Percentiles rank a stretch among this genome's conserved stretches.
These are phyloP conservation scores for Linaria vulgaris DNA, from an alignment of 257 asterid genomes.

Conservation along the genomic window DNA sequence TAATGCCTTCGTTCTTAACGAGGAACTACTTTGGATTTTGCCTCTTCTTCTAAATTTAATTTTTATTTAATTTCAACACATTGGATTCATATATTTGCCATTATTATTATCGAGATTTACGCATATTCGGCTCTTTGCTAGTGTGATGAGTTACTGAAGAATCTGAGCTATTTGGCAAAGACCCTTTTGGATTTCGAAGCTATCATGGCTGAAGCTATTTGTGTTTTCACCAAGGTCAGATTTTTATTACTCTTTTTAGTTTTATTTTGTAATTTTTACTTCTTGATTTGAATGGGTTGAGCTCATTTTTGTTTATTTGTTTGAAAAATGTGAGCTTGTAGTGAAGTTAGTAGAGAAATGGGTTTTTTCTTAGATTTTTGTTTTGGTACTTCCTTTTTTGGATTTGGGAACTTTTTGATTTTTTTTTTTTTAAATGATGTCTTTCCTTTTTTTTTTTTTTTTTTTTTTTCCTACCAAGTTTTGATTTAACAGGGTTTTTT, in stretches of 20 bases:
- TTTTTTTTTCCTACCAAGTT: no score
- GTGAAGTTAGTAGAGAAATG: no score
- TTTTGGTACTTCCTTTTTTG: conserved; percentile 5
- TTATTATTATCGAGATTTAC: conserved; percentile 2
- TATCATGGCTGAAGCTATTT: conserved; percentile 74
- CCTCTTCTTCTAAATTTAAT: conserved; percentile 4
- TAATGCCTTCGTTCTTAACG: conserved; percentile 44
- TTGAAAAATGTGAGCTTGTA: neutral
- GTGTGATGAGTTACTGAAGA: conserved; percentile 28
- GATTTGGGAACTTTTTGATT: conserved; percentile 14
- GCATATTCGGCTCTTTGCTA: conserved; percentile 5
- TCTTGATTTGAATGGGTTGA: neutral
- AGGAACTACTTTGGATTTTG: conserved; percentile 30
- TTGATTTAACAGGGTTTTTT: neutral
- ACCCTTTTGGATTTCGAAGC: conserved; percentile 30
- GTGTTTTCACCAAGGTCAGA: conserved; percentile 75
- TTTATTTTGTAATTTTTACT: neutral
- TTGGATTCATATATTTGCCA: conserved; percentile 5
- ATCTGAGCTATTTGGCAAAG: conserved; percentile 34
- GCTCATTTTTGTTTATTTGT: conserved; percentile 21
- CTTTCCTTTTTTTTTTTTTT: neutral
- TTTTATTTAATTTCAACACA: conserved; percentile 19
- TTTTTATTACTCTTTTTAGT: conserved; percentile 13
- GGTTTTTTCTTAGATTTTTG: conserved; percentile 2
- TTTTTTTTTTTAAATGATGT: conserved; percentile 19